These are phyloP conservation scores for Lentinula sp. DNA, from an alignment of 768 basidiomycete species.

Conservation along the genomic window DNA sequence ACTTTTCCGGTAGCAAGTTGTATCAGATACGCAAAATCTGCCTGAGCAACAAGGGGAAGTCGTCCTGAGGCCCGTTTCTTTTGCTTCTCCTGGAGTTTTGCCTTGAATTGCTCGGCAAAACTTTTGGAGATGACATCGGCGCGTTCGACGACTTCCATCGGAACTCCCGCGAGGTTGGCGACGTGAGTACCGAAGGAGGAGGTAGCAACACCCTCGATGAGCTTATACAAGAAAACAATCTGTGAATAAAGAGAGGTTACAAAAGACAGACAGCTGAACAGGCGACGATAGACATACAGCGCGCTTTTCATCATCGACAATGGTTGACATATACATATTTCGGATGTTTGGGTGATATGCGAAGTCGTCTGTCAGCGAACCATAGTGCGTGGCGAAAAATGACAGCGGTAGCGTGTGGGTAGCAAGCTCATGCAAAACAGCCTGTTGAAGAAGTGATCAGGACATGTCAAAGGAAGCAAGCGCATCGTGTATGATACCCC, in stretches of 20 bases:
- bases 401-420: constrained; percentile 87
- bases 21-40: constrained; percentile 82
- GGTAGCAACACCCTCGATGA: constrained; percentile 79
- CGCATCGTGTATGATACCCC: constrained; percentile 41
- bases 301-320: constrained; percentile 87
- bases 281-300: constrained; percentile 44
- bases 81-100: constrained; percentile 63
- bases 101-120: constrained; percentile 85
- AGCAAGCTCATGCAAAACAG: constrained; percentile 91
- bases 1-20: constrained; percentile 50
- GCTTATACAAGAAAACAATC: constrained; percentile 94
- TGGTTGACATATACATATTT: constrained; percentile 93
- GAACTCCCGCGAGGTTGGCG: constrained; percentile 91
- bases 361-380: constrained; percentile 92
- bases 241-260: constrained; percentile 20
- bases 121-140: constrained; percentile 84
- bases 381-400: constrained; percentile 98
- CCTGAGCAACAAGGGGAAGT: constrained; percentile 77
- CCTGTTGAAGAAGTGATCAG: constrained; percentile 30
- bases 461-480: not conserved
- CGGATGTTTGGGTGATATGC: constrained; percentile 87
- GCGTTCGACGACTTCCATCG: constrained; percentile 74
- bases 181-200: constrained; percentile 94
- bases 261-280: constrained; percentile 1
- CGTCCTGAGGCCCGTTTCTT: constrained; percentile 43